A percentile compares a stretch with the other conserved stretches of the same genome.
Conservation (phyloP, 306 rosid genomes). For the Glycine soja region DNA sequence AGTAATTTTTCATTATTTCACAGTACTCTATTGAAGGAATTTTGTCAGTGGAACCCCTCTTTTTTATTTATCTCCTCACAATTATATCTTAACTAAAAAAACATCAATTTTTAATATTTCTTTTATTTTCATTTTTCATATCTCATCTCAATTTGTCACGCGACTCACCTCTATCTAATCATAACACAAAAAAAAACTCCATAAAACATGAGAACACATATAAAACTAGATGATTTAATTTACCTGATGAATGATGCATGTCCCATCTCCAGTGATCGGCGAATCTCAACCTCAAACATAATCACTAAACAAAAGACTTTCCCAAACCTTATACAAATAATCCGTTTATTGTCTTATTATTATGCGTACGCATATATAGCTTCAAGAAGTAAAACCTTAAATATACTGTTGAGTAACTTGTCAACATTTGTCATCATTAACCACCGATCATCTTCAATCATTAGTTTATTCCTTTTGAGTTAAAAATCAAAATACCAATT, state of each 20-base stretch:
- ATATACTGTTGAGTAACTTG: background rate
- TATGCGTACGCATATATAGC: background rate
- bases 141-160: too few species aligned
- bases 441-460: background rate
- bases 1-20: too few species aligned
- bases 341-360: constrained; percentile 11
- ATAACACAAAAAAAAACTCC: too few species aligned
- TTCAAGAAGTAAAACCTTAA: background rate
- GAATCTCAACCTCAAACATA: background rate
- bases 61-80: too few species aligned
- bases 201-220: too few species aligned
- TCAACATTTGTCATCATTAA: constrained; percentile 11
- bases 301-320: background rate
- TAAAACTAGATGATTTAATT: background rate
- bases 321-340: constrained; percentile 1
- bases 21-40: too few species aligned
- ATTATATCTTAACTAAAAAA: too few species aligned
- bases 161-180: too few species aligned
- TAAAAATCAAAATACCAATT: background rate
- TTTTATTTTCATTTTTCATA: too few species aligned
- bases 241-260: constrained; percentile 17
- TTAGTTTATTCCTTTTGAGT: constrained; percentile 14
- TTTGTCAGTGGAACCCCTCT: too few species aligned
- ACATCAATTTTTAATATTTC: too few species aligned
- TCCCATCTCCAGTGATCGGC: constrained; percentile 37